Percentiles rank a stretch among this genome's conserved stretches.
Evolutionary conservation across 2,329 filamentous ascomycete genomes (phyloP).

Genomic region (Verticillium longisporum): DNA sequence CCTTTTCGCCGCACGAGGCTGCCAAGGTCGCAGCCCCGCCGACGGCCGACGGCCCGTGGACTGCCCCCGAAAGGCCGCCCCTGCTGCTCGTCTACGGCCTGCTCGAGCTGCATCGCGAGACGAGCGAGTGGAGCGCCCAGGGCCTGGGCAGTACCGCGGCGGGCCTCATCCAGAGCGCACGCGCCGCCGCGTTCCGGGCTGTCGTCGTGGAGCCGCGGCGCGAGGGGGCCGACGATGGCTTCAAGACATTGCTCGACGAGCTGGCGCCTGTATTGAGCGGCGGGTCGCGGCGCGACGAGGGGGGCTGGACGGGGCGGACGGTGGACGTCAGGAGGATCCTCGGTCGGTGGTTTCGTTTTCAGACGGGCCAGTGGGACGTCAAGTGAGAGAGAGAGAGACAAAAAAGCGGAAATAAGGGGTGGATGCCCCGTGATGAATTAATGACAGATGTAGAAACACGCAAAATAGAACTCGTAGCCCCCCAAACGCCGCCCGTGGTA

Average conservation of each 20-base stretch:
- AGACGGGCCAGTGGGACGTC: constrained; percentile 26
- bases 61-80: constrained; percentile 20
- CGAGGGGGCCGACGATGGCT: constrained; percentile 16
- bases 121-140: constrained; percentile 70
- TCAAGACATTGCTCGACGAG: constrained; percentile 37
- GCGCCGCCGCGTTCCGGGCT: constrained; percentile 32
- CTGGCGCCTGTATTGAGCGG: constrained; percentile 57
- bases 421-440: background rate
- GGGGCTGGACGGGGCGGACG: constrained; percentile 49
- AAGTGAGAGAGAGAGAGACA: constrained; percentile 3
- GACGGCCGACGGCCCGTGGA: too few species aligned
- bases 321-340: constrained; percentile 52
- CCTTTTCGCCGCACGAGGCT: too few species aligned
- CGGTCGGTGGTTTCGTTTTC: constrained; percentile 59
- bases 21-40: too few species aligned
- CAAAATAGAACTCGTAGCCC: background rate
- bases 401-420: background rate
- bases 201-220: constrained; percentile 39
- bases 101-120: constrained; percentile 57
- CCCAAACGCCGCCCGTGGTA: constrained; percentile 38
- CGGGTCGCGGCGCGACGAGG: constrained; percentile 42
- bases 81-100: constrained; percentile 59
- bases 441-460: background rate
- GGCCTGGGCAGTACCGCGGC: constrained; percentile 60
- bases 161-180: constrained; percentile 54